phyloP scores from a whole-genome alignment of 306 rosid species.

The Corylus heterophylla region DNA sequence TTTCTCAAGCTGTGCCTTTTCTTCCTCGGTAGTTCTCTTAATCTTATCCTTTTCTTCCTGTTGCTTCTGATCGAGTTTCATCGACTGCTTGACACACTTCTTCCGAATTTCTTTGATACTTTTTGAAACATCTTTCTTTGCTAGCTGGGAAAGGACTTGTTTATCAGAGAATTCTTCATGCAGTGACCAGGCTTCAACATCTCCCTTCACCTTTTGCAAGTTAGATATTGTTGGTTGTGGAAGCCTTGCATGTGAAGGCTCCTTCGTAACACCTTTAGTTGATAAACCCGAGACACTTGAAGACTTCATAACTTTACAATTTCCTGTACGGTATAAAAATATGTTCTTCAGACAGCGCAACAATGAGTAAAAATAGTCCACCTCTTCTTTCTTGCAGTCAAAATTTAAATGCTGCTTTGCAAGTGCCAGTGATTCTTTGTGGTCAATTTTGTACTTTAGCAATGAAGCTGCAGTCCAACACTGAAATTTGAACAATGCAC shows the following conservation, averaged over 20 bases:
- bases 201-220: constrained; percentile 9
- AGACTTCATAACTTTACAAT: constrained; percentile 24
- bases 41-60: constrained; percentile 29
- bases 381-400: constrained; percentile 63
- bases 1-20: constrained; percentile 37
- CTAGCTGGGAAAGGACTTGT: constrained; percentile 31
- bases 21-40: constrained; percentile 21
- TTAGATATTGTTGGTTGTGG: constrained; percentile 10
- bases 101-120: constrained; percentile 58
- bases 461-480: constrained; percentile 75
- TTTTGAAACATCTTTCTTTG: constrained; percentile 41
- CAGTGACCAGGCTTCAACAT: constrained; percentile 15
- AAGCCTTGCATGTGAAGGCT: background rate
- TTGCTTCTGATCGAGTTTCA: constrained; percentile 47
- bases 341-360: constrained; percentile 66
- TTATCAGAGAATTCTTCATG: constrained; percentile 27
- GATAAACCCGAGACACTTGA: constrained; percentile 30
- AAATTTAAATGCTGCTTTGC: constrained; percentile 68
- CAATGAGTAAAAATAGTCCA: constrained; percentile 52
- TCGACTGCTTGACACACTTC: constrained; percentile 44
- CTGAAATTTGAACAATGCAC: constrained; percentile 47
- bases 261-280: constrained; percentile 6
- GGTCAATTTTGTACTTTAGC: constrained; percentile 58
- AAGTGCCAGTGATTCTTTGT: constrained; percentile 52
- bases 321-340: constrained; percentile 44